Evolutionary conservation across 805 yeast genomes (phyloP).

Genomic region (Candida oleophila): DNA sequence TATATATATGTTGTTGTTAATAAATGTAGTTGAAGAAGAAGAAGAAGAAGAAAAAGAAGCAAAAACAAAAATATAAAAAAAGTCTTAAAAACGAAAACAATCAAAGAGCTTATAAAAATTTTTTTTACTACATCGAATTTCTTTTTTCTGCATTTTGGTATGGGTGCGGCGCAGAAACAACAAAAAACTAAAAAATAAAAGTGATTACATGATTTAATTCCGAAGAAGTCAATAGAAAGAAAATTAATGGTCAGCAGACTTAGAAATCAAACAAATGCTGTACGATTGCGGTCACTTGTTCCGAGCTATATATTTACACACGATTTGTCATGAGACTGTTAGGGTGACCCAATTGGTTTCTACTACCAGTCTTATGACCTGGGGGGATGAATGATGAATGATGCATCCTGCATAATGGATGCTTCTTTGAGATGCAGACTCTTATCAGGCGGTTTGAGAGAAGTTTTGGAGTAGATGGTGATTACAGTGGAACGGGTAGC

Average conservation of each 20-base stretch:
- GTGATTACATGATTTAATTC: neutral
- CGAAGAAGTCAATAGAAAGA: neutral
- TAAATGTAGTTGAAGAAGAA: neutral
- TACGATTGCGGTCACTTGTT: no score
- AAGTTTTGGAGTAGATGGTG: no score
- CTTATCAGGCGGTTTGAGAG: neutral
- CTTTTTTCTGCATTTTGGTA: neutral
- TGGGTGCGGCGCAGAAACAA: conserved; percentile 1
- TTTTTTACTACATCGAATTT: conserved; percentile 2
- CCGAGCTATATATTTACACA: no score
- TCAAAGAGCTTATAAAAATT: neutral
- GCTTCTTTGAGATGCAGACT: neutral
- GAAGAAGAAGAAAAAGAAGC: neutral
- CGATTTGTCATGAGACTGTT: no score
- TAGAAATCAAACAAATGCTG: no score
- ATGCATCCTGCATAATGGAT: neutral
- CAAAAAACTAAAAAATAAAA: neutral
- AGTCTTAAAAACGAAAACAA: neutral
- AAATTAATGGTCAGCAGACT: neutral
- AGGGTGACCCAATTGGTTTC: no score
- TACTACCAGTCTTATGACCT: no score
- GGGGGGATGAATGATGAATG: no score
- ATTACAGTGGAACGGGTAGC: no score
- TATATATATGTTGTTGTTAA: neutral
- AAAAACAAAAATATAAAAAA: neutral